These are phyloP conservation scores for Coprinopsis strossmayeri DNA, from an alignment of 768 basidiomycete genomes.

Conservation along the genomic window DNA sequence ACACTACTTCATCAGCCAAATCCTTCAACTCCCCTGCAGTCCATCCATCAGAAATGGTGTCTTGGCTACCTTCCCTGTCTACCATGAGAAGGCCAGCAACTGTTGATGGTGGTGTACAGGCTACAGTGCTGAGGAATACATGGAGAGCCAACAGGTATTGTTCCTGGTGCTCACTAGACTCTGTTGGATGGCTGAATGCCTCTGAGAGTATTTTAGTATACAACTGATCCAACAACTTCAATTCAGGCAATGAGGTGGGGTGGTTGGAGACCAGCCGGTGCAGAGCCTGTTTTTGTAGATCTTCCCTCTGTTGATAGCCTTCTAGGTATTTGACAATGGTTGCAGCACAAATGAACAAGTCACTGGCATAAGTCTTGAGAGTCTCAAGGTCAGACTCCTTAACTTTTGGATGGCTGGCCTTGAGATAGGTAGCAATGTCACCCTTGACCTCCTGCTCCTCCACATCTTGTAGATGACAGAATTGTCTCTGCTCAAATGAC, in stretches of 20 bases:
- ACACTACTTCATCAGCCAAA: too few species aligned
- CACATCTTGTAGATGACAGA: slow-evolving; percentile 11
- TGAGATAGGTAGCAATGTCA: slow-evolving; percentile 8
- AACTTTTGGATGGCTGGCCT: slow-evolving; percentile 13
- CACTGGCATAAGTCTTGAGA: slow-evolving; percentile 14
- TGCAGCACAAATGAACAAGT: slow-evolving; percentile 24
- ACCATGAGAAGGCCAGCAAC: background rate
- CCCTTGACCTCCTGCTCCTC: background rate
- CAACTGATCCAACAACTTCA: background rate
- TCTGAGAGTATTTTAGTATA: background rate
- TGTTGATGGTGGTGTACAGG: background rate
- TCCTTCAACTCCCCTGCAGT: too few species aligned
- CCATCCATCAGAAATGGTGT: too few species aligned
- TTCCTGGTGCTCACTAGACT: background rate
- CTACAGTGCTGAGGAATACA: background rate
- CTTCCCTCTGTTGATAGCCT: too few species aligned
- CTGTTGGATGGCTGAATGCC: slow-evolving; percentile 7
- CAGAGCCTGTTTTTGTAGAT: background rate
- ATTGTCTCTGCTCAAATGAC: background rate
- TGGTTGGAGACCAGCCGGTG: background rate
- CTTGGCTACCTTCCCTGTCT: too few species aligned
- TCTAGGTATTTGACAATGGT: slow-evolving; percentile 18
- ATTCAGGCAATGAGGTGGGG: background rate
- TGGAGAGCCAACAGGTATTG: too few species aligned
- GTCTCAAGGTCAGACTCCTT: too few species aligned